phyloP scores from a whole-genome alignment of 495 filamentous ascomycete genomes.

The Collariella sp. region DNA sequence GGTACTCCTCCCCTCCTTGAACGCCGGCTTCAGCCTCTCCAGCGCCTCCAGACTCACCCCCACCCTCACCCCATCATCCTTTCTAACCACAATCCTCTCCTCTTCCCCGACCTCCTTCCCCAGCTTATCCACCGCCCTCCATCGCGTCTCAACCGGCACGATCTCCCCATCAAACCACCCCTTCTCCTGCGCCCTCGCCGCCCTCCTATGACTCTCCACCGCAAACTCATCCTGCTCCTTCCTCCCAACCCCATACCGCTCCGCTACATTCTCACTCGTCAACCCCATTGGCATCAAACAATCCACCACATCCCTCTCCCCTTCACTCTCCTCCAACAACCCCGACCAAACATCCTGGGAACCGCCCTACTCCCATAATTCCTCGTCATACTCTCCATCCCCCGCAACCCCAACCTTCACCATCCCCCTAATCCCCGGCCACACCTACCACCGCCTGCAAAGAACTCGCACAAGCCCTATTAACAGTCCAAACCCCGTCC shows the following conservation, averaged over 20 bases:
- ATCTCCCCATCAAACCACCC: slow-evolving; percentile 74
- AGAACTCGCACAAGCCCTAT: slow-evolving; percentile 74
- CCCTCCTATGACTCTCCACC: slow-evolving; percentile 61
- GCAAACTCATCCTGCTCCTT: slow-evolving; percentile 79
- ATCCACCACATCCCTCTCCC: slow-evolving; percentile 62
- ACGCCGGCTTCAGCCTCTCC: slow-evolving; percentile 74
- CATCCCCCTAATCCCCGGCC: slow-evolving; percentile 56
- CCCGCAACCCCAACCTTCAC: slow-evolving; percentile 78
- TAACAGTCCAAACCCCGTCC: too few species aligned
- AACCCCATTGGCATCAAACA: slow-evolving; percentile 93
- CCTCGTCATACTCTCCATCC: slow-evolving; percentile 89
- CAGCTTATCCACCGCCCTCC: slow-evolving; percentile 52
- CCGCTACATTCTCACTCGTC: slow-evolving; percentile 85
- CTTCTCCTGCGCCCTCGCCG: slow-evolving; percentile 54
- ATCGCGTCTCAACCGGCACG: slow-evolving; percentile 58
- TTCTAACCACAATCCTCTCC: slow-evolving; percentile 46
- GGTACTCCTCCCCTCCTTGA: slow-evolving; percentile 67
- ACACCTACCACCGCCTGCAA: slow-evolving; percentile 65
- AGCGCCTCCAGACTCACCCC: slow-evolving; percentile 59
- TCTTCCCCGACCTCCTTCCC: slow-evolving; percentile 47
- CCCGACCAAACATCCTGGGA: slow-evolving; percentile 70
- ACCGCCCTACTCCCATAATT: slow-evolving; percentile 82
- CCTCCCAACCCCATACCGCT: slow-evolving; percentile 62
- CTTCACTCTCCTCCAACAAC: slow-evolving; percentile 53
- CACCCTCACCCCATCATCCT: slow-evolving; percentile 75